Evolutionary conservation across 1,139 yeast genomes (phyloP).

Genomic region (Debaryomyces sp.): DNA sequence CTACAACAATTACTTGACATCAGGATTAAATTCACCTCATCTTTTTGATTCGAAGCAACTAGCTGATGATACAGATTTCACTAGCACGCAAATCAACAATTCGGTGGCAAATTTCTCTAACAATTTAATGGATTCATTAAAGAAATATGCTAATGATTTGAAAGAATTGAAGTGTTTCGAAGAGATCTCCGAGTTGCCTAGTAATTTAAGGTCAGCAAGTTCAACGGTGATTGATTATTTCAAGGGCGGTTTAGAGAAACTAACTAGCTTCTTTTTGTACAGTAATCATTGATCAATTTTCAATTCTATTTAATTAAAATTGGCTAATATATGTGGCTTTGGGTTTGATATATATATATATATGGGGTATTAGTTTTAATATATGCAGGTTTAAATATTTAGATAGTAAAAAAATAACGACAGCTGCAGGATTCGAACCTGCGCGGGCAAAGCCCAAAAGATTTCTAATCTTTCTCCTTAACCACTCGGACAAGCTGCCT

Average conservation of each 20-base stretch:
- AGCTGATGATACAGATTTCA: neutral
- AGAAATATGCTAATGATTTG: slow-evolving; percentile 1
- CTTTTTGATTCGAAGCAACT: slow-evolving; percentile 1
- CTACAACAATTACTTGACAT: slow-evolving; percentile 4
- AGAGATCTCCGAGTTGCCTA: slow-evolving; percentile 10
- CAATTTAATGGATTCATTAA: slow-evolving; percentile 1
- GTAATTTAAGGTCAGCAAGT: slow-evolving; percentile 18
- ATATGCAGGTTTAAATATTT: neutral
- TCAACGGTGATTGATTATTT: slow-evolving; percentile 26
- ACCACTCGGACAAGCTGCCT: slow-evolving; percentile 61
- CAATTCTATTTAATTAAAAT: slow-evolving; percentile 1
- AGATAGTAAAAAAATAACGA: slow-evolving; percentile 33
- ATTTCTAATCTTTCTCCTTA: slow-evolving; percentile 60
- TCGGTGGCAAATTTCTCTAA: neutral
- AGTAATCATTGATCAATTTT: slow-evolving; percentile 3
- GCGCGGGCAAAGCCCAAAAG: slow-evolving; percentile 64
- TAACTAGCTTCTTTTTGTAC: slow-evolving; percentile 14
- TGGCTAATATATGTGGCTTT: slow-evolving; percentile 1
- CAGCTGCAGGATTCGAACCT: slow-evolving; percentile 63
- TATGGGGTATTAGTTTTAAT: slow-evolving; percentile 1
- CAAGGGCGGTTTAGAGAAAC: slow-evolving; percentile 32
- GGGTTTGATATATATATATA: slow-evolving; percentile 1
- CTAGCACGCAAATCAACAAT: slow-evolving; percentile 1
- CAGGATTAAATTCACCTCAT: neutral
- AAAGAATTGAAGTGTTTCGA: slow-evolving; percentile 9